Conservation (phyloP, 176 grass and related monocot species). For the Raddia guianensis region DNA sequence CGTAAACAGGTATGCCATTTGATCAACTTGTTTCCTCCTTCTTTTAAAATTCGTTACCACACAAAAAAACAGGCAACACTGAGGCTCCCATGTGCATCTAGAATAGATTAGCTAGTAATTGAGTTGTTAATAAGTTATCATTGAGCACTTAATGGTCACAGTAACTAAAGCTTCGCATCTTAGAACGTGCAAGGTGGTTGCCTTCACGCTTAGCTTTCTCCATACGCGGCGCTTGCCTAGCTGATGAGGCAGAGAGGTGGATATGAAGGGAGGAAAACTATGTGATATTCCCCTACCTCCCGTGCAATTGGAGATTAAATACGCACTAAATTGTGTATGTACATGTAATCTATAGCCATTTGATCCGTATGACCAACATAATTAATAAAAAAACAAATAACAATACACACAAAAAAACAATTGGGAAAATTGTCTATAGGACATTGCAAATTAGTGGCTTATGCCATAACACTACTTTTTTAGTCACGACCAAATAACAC, state of each 20-base stretch:
- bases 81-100: conserved; percentile 39
- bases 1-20: conserved; percentile 4
- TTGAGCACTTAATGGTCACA: conserved; percentile 44
- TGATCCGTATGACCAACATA: not conserved
- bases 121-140: conserved; percentile 39
- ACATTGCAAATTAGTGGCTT: too few relatives aligned
- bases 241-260: conserved; percentile 15
- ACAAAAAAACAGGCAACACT: conserved; percentile 1
- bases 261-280: not conserved
- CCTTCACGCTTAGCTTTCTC: conserved; percentile 40
- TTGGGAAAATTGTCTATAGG: too few relatives aligned
- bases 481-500: too few relatives aligned
- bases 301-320: conserved; percentile 6
- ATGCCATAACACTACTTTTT: too few relatives aligned
- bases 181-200: conserved; percentile 62
- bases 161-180: conserved; percentile 62
- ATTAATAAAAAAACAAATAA: not conserved
- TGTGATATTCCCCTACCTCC: not conserved
- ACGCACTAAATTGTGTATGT: not conserved
- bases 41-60: conserved; percentile 2
- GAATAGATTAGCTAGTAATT: conserved; percentile 42
- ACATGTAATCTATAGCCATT: not conserved
- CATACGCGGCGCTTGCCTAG: conserved; percentile 13
- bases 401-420: not conserved
- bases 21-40: not conserved